phyloP scores from a whole-genome alignment of 331 rosid genomes.

The Quercus tomentella region DNA sequence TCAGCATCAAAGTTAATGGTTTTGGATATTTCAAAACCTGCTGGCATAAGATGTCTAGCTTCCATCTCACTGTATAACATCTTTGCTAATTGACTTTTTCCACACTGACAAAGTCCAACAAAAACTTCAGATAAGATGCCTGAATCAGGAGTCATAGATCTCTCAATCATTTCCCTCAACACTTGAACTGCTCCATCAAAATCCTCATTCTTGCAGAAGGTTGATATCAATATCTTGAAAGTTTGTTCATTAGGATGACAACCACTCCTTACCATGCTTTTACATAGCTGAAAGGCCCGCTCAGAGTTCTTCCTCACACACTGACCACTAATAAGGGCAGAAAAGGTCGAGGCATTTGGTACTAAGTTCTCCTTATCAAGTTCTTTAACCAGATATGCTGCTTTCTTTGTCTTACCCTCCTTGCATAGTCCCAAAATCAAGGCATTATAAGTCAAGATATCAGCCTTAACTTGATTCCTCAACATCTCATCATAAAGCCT shows the following conservation, averaged over 20 bases:
- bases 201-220: conserved; percentile 62
- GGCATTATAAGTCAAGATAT: conserved; percentile 78
- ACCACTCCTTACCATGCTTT: conserved; percentile 68
- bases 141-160: conserved; percentile 45
- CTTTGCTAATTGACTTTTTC: conserved; percentile 38
- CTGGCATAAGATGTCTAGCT: conserved; percentile 51
- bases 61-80: conserved; percentile 58
- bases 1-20: conserved; percentile 4
- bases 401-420: conserved; percentile 80
- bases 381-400: conserved; percentile 70
- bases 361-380: conserved; percentile 58
- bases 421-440: conserved; percentile 81
- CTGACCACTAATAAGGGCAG: conserved; percentile 74
- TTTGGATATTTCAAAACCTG: conserved; percentile 55
- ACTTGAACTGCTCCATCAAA: conserved; percentile 72
- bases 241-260: conserved; percentile 52
- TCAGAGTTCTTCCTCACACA: conserved; percentile 61
- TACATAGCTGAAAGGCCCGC: conserved; percentile 63
- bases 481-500: conserved; percentile 69
- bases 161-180: conserved; percentile 66
- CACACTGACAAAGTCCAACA: conserved; percentile 42
- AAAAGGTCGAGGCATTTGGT: conserved; percentile 73
- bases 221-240: conserved; percentile 46
- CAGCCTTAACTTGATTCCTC: conserved; percentile 48
- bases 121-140: conserved; percentile 44